Evolutionary conservation across 768 basidiomycete genomes (phyloP).

Genomic region (Stropharia rugosoannulata): DNA sequence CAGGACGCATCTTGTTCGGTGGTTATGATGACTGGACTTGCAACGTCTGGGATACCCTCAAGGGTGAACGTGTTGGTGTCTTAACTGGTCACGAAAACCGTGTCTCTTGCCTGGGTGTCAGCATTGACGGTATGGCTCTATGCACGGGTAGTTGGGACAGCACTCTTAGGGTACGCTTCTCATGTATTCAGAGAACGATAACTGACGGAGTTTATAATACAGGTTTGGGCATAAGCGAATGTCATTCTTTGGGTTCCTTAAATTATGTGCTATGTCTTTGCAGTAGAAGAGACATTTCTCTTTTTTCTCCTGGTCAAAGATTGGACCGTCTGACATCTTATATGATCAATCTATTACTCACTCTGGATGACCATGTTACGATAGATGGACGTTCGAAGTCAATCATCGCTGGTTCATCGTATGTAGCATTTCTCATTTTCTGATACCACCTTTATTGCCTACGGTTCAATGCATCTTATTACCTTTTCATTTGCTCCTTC

Average conservation of each 20-base stretch:
- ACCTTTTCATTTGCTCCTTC: slow-evolving; percentile 27
- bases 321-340: slow-evolving; percentile 39
- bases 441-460: slow-evolving; percentile 21
- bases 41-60: slow-evolving; percentile 99
- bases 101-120: slow-evolving; percentile 95
- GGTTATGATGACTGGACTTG: slow-evolving; percentile 99
- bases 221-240: slow-evolving; percentile 81
- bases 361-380: slow-evolving; percentile 44
- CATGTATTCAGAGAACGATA: slow-evolving; percentile 7
- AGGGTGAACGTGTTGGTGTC: slow-evolving; percentile 97
- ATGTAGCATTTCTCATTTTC: slow-evolving; percentile 27
- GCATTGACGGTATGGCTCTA: slow-evolving; percentile 95
- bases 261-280: slow-evolving; percentile 9
- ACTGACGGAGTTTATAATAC: slow-evolving; percentile 10
- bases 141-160: slow-evolving; percentile 99
- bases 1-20: slow-evolving; percentile 95
- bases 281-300: slow-evolving; percentile 6
- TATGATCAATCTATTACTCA: slow-evolving; percentile 55
- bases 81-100: slow-evolving; percentile 98
- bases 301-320: slow-evolving; percentile 18
- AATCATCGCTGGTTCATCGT: slow-evolving; percentile 54
- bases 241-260: slow-evolving; percentile 13
- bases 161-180: slow-evolving; percentile 77
- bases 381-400: slow-evolving; percentile 53
- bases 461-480: slow-evolving; percentile 25